Evolutionary conservation across 805 yeast genomes (phyloP).

Genomic region (Ogataea saltuana): DNA sequence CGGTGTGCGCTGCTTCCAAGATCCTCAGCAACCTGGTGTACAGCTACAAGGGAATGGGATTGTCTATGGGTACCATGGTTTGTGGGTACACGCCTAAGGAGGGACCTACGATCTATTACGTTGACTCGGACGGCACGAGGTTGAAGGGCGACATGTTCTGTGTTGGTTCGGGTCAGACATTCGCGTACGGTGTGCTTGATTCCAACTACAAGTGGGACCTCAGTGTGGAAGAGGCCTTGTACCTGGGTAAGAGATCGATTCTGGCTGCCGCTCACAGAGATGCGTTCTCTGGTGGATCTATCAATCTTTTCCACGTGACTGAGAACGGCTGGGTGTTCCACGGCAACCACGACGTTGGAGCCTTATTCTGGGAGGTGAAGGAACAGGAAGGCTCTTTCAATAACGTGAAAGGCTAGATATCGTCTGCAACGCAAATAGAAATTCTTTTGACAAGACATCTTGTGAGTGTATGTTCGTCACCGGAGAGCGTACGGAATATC

Average conservation of each 20-base stretch:
- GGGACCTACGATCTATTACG: slow-evolving; percentile 94
- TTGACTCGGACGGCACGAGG: slow-evolving; percentile 96
- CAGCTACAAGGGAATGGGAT: slow-evolving; percentile 96
- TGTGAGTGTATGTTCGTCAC: too few species aligned
- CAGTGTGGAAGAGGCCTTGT: slow-evolving; percentile 88
- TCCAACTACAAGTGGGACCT: slow-evolving; percentile 91
- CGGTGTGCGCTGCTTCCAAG: slow-evolving; percentile 96
- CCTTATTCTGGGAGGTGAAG: slow-evolving; percentile 88
- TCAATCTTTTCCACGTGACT: slow-evolving; percentile 89
- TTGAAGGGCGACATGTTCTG: slow-evolving; percentile 92
- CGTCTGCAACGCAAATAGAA: too few species aligned
- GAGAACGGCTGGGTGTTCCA: slow-evolving; percentile 95
- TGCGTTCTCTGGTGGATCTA: slow-evolving; percentile 96
- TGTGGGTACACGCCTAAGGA: slow-evolving; percentile 96
- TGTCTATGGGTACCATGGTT: slow-evolving; percentile 98
- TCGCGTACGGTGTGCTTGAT: slow-evolving; percentile 97
- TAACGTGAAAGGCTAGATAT: slow-evolving; percentile 56
- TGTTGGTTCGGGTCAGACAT: slow-evolving; percentile 99
- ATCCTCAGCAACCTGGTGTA: slow-evolving; percentile 88
- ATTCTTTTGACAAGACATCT: too few species aligned
- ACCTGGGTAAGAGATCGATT: slow-evolving; percentile 91
- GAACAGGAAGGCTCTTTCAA: slow-evolving; percentile 86
- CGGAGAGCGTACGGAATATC: too few species aligned
- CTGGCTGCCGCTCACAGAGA: slow-evolving; percentile 98
- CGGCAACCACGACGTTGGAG: slow-evolving; percentile 92